phyloP scores from a whole-genome alignment of 768 basidiomycete genomes.

The Lactifluus volemus region DNA sequence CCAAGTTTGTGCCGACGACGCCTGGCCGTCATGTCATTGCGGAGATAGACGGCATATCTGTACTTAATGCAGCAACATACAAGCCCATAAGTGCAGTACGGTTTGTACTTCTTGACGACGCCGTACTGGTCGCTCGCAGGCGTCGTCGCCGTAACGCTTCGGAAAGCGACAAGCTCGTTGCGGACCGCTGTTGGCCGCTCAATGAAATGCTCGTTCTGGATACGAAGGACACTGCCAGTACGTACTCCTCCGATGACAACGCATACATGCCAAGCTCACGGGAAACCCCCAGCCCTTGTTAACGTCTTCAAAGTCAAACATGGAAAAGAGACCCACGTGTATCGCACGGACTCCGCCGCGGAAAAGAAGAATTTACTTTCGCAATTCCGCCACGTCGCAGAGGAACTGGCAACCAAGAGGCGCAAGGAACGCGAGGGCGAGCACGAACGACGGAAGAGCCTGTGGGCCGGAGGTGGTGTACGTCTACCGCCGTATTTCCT shows the following conservation, averaged over 20 bases:
- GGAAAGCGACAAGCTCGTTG: conserved; percentile 69
- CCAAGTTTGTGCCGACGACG: conserved; percentile 88
- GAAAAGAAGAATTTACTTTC: conserved; percentile 84
- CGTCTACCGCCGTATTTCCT: conserved; percentile 8
- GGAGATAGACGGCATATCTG: conserved; percentile 74
- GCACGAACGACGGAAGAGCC: conserved; percentile 76
- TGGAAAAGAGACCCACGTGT: conserved; percentile 91
- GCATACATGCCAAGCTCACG: neutral
- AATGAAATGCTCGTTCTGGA: conserved; percentile 93
- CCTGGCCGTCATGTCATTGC: conserved; percentile 87
- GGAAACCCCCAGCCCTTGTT: conserved; percentile 49
- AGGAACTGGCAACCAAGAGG: conserved; percentile 80
- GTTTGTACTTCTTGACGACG: conserved; percentile 87
- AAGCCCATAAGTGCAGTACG: conserved; percentile 81
- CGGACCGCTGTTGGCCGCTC: conserved; percentile 88
- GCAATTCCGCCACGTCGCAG: conserved; percentile 86
- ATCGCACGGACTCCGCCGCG: conserved; percentile 67
- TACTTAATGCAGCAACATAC: conserved; percentile 92
- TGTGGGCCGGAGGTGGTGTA: conserved; percentile 48
- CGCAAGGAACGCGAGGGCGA: conserved; percentile 92
- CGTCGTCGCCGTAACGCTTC: conserved; percentile 53
- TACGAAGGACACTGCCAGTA: conserved; percentile 90
- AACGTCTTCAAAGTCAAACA: conserved; percentile 95
- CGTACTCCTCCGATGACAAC: neutral
- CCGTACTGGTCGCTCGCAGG: conserved; percentile 78